phyloP scores from a whole-genome alignment of 192 early-diverging fungal species.

The Backusella psychrophila region DNA sequence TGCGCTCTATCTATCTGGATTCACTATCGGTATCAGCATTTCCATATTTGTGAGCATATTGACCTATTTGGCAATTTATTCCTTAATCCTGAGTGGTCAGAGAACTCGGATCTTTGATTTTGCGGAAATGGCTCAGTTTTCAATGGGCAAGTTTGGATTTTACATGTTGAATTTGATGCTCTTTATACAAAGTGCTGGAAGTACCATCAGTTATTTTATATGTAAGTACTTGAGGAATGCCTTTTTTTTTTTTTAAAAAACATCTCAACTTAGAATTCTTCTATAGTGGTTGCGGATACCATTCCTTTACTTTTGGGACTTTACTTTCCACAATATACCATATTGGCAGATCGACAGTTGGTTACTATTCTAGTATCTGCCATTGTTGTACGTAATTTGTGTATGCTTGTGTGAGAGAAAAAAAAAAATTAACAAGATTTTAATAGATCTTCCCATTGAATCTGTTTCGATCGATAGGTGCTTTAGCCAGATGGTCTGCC shows the following conservation, averaged over 20 bases:
- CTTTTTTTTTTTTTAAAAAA: too few species aligned
- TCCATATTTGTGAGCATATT: constrained; percentile 48
- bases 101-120: constrained; percentile 50
- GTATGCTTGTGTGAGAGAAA: not conserved
- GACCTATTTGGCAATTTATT: constrained; percentile 47
- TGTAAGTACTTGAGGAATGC: constrained; percentile 13
- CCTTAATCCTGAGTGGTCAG: constrained; percentile 53
- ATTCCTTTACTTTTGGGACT: constrained; percentile 41
- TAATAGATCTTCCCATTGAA: constrained; percentile 56
- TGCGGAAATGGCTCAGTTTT: constrained; percentile 45
- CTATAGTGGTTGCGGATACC: constrained; percentile 46
- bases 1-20: constrained; percentile 61
- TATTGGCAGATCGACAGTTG: constrained; percentile 30
- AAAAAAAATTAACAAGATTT: too few species aligned
- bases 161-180: constrained; percentile 52
- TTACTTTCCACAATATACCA: constrained; percentile 27
- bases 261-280: not conserved
- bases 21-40: constrained; percentile 49
- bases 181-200: constrained; percentile 58
- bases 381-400: constrained; percentile 34
- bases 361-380: constrained; percentile 39
- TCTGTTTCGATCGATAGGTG: constrained; percentile 63
- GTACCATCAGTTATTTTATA: constrained; percentile 63
- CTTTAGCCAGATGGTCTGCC: constrained; percentile 51
- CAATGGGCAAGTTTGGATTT: constrained; percentile 52